Conservation (phyloP, 192 early-diverging fungal genomes). For the Entomortierella beljakovae region DNA sequence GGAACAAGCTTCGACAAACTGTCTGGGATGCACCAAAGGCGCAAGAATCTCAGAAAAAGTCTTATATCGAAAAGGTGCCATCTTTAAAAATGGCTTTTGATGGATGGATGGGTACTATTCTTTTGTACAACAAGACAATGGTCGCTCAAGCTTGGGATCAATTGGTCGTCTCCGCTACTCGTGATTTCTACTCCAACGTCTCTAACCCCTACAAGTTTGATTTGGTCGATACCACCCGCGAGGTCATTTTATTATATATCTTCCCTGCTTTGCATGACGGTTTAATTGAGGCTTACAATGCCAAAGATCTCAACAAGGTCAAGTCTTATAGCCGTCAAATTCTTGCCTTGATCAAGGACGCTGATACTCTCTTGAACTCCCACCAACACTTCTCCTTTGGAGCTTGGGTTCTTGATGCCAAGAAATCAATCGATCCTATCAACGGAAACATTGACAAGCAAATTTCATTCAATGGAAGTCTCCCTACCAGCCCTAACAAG, state of each 20-base stretch:
- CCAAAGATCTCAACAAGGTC: conserved; percentile 21
- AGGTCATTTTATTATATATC: conserved; percentile 28
- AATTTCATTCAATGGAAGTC: background rate
- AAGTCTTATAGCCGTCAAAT: conserved; percentile 19
- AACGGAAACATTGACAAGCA: background rate
- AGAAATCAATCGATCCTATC: conserved; percentile 24
- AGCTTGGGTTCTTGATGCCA: conserved; percentile 15
- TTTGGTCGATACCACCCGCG: conserved; percentile 45
- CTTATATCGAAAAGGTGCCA: conserved; percentile 42
- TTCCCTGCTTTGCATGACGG: conserved; percentile 22
- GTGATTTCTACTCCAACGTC: conserved; percentile 7
- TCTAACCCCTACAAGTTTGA: conserved; percentile 36
- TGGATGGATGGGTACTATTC: conserved; percentile 35
- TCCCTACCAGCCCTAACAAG: conserved; percentile 3
- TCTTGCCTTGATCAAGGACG: conserved; percentile 15
- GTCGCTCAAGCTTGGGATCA: conserved; percentile 42
- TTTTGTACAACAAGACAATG: conserved; percentile 31
- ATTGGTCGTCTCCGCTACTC: conserved; percentile 5
- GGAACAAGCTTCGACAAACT: conserved; percentile 23
- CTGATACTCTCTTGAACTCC: conserved; percentile 21
- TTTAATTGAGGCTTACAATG: conserved; percentile 24
- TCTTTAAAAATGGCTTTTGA: conserved; percentile 18
- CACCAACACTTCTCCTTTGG: conserved; percentile 31
- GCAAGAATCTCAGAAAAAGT: conserved; percentile 25
- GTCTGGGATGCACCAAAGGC: conserved; percentile 22